phyloP scores from a whole-genome alignment of 176 grass and related monocot species.

The Aegilops umbellulata region DNA sequence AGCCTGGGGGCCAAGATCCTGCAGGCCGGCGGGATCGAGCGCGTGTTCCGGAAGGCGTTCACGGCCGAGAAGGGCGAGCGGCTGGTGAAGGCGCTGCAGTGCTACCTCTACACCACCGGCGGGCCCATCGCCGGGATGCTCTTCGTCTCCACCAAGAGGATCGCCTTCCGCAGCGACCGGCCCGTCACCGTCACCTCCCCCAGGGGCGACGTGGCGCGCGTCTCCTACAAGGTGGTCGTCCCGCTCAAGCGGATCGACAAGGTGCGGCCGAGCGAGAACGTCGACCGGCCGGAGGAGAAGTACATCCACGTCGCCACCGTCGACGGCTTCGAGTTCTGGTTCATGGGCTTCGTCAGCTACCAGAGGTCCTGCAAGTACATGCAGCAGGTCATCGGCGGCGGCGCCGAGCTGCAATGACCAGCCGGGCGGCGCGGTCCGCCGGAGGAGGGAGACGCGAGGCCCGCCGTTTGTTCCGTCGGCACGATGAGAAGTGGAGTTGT shows the following conservation, averaged over 20 bases:
- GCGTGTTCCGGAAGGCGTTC: constrained; percentile 73
- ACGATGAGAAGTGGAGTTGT: constrained; percentile 51
- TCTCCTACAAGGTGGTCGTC: constrained; percentile 70
- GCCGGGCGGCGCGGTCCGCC: background rate
- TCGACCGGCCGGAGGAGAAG: constrained; percentile 59
- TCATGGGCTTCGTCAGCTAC: constrained; percentile 73
- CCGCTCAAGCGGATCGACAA: constrained; percentile 48
- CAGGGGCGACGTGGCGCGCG: constrained; percentile 30
- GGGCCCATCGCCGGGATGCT: constrained; percentile 82
- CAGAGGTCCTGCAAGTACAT: constrained; percentile 63
- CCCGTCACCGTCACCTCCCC: constrained; percentile 49
- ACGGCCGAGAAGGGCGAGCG: constrained; percentile 59
- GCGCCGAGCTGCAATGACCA: constrained; percentile 36
- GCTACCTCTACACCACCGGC: constrained; percentile 73
- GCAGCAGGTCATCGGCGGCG: constrained; percentile 38
- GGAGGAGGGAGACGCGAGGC: background rate
- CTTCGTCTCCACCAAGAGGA: constrained; percentile 68
- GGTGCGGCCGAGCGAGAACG: constrained; percentile 54
- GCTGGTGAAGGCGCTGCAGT: constrained; percentile 72
- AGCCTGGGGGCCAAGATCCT: constrained; percentile 67
- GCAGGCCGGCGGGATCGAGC: constrained; percentile 67
- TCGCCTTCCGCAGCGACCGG: constrained; percentile 82
- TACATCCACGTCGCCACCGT: constrained; percentile 68
- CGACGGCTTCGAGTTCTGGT: constrained; percentile 91
- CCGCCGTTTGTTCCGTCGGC: constrained; percentile 1